Evolutionary conservation across 1,284 basidiomycete species (phyloP).

Genomic region (Lentinus polychrous): DNA sequence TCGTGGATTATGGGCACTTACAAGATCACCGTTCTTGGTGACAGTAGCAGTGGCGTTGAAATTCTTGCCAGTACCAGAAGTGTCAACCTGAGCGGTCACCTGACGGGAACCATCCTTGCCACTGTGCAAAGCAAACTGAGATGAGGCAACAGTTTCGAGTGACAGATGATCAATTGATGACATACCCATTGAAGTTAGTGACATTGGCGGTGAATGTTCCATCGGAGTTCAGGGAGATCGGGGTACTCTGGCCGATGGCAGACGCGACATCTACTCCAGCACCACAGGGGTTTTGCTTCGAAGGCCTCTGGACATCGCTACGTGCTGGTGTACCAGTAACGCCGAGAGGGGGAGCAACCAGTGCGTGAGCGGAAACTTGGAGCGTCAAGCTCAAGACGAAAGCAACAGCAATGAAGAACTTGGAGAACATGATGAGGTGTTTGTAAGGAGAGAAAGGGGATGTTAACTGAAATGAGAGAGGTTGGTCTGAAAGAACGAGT

Average conservation of each 20-base stretch:
- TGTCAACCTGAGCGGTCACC: constrained; percentile 30
- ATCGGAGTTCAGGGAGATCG: constrained; percentile 34
- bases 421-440: constrained; percentile 19
- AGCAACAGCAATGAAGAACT: constrained; percentile 13
- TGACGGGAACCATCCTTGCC: constrained; percentile 44
- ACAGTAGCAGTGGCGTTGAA: constrained; percentile 29
- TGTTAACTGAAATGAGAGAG: constrained; percentile 4
- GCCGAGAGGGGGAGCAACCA: constrained; percentile 40
- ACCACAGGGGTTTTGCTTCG: constrained; percentile 35
- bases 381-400: constrained; percentile 18
- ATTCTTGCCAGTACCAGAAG: constrained; percentile 29
- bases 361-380: constrained; percentile 35
- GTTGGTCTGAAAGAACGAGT: constrained; percentile 1
- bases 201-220: constrained; percentile 37
- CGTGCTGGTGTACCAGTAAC: constrained; percentile 34
- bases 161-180: constrained; percentile 6
- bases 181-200: constrained; percentile 47
- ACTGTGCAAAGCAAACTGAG: constrained; percentile 16
- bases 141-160: background rate
- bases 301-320: constrained; percentile 40
- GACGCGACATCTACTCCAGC: constrained; percentile 32
- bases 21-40: constrained; percentile 31
- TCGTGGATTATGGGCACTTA: constrained; percentile 11
- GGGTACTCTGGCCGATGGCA: constrained; percentile 34
- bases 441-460: background rate